Conservation (phyloP, 208 protist genomes). For the Leishmania lainsoni region DNA sequence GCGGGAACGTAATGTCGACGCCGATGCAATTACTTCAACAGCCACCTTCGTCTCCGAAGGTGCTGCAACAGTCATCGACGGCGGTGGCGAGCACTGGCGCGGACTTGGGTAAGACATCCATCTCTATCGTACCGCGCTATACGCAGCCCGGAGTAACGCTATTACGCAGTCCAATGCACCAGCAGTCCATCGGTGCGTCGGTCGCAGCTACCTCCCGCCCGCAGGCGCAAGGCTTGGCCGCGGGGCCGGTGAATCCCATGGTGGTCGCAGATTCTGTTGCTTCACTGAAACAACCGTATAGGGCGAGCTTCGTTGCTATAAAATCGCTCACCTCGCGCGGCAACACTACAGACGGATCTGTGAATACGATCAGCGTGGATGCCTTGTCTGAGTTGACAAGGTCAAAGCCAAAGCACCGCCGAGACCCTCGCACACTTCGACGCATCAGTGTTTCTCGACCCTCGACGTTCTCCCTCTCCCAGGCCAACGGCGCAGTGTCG, state of each 20-base stretch:
- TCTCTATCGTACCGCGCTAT: slow-evolving; percentile 16
- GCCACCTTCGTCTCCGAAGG: neutral
- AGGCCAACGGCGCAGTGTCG: neutral
- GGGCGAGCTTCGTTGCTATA: neutral
- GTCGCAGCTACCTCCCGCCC: neutral
- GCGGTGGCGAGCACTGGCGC: neutral
- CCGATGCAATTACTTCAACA: neutral
- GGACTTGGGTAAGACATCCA: slow-evolving; percentile 2
- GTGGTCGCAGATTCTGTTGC: neutral
- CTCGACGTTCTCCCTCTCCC: slow-evolving; percentile 2
- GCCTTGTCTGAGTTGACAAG: neutral
- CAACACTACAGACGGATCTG: neutral
- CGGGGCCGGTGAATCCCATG: neutral
- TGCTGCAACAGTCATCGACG: neutral
- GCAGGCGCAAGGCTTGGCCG: no score
- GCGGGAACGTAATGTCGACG: neutral
- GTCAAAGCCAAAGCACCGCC: slow-evolving; percentile 19
- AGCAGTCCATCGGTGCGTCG: neutral
- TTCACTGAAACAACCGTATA: neutral
- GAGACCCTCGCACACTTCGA: slow-evolving; percentile 23
- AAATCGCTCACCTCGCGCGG: neutral
- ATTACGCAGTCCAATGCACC: slow-evolving; percentile 12
- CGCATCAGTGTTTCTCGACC: slow-evolving; percentile 22
- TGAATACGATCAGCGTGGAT: neutral
- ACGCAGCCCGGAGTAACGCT: slow-evolving; percentile 2